A percentile compares a stretch with the other conserved stretches of the same genome.
phyloP scores from a whole-genome alignment of 805 yeast species.

The Wilhelminamyces savonicus region DNA sequence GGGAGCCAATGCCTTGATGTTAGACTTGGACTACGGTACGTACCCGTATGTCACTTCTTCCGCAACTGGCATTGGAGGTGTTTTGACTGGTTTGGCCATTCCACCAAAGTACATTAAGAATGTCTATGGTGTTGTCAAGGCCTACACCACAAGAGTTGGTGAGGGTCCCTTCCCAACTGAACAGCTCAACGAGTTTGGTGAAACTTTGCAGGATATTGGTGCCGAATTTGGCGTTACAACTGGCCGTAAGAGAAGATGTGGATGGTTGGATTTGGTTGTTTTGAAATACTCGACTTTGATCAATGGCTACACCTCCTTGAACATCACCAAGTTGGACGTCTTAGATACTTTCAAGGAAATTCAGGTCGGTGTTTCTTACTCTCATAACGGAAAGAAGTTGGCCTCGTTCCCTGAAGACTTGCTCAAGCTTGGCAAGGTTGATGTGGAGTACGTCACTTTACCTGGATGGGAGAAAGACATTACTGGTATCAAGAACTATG shows the following conservation, averaged over 20 bases:
- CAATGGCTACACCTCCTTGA: slow-evolving; percentile 91
- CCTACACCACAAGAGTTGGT: slow-evolving; percentile 97
- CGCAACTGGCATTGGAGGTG: slow-evolving; percentile 96
- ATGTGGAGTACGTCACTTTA: slow-evolving; percentile 83
- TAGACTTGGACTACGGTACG: slow-evolving; percentile 96
- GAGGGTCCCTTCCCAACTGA: slow-evolving; percentile 99
- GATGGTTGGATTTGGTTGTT: slow-evolving; percentile 97
- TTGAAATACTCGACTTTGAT: slow-evolving; percentile 84
- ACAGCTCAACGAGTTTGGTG: slow-evolving; percentile 84
- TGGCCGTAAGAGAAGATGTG: slow-evolving; percentile 98
- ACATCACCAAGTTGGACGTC: slow-evolving; percentile 94
- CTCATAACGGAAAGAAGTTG: slow-evolving; percentile 67
- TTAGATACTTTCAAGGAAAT: slow-evolving; percentile 86
- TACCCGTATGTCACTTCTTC: slow-evolving; percentile 97
- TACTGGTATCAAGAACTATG: slow-evolving; percentile 60
- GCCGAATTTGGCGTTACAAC: slow-evolving; percentile 98
- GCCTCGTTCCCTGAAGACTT: slow-evolving; percentile 92
- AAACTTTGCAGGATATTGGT: slow-evolving; percentile 82
- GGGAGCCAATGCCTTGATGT: slow-evolving; percentile 98
- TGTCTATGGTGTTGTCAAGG: slow-evolving; percentile 94
- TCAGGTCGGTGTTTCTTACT: slow-evolving; percentile 81
- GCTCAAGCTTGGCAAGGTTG: slow-evolving; percentile 74
- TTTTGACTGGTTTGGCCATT: slow-evolving; percentile 89
- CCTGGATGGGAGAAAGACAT: slow-evolving; percentile 94
- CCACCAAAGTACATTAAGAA: slow-evolving; percentile 84